Evolutionary conservation across 306 rosid species (phyloP).

Genomic region (Quercus agrifolia): DNA sequence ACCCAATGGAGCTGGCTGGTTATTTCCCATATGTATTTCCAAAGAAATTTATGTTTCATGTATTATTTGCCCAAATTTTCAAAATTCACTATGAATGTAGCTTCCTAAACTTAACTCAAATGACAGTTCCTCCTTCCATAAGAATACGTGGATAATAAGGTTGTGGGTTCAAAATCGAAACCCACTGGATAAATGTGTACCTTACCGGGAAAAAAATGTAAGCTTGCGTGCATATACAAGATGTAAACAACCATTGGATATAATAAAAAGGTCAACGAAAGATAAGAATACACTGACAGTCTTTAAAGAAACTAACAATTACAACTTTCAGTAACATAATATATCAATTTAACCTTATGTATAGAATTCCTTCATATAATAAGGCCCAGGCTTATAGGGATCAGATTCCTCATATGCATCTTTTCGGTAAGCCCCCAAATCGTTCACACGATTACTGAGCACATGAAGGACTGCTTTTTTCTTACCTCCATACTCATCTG

Average conservation of each 20-base stretch:
- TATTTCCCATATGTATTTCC: neutral
- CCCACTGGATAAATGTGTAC: no score
- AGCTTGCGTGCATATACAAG: no score
- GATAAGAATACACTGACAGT: neutral
- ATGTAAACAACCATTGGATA: neutral
- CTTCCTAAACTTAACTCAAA: neutral
- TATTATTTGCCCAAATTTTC: neutral
- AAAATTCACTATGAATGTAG: neutral
- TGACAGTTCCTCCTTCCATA: no score
- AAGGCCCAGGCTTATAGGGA: slow-evolving; percentile 76
- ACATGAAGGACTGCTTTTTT: slow-evolving; percentile 94
- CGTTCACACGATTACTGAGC: slow-evolving; percentile 77
- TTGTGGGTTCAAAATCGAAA: no score
- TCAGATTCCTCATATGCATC: slow-evolving; percentile 80
- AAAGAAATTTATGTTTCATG: neutral
- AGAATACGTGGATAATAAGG: no score
- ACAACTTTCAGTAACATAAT: neutral
- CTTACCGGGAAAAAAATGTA: no score
- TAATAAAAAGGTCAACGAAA: neutral
- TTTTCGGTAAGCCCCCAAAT: slow-evolving; percentile 67
- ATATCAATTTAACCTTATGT: slow-evolving; percentile 25
- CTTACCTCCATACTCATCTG: slow-evolving; percentile 73
- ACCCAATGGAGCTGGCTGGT: neutral
- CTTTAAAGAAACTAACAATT: neutral
- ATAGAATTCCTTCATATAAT: slow-evolving; percentile 52